These are phyloP conservation scores for Mollisia scopiformis DNA, from an alignment of 2,329 filamentous ascomycete genomes.

Conservation along the genomic window DNA sequence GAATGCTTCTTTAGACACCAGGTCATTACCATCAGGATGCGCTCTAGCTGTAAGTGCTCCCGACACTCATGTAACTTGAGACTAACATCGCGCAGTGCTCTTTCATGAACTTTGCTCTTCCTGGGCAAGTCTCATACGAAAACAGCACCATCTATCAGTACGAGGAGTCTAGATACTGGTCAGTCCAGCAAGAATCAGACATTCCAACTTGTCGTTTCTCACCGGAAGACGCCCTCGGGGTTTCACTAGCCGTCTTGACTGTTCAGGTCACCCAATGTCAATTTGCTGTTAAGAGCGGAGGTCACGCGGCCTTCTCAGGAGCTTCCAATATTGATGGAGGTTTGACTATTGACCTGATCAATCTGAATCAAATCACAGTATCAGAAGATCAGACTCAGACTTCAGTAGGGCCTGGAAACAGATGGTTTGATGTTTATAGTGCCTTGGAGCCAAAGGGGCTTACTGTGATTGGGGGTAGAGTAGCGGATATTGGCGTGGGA, in stretches of 20 bases:
- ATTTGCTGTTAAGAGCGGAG: conserved; percentile 31
- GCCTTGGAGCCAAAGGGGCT: conserved; percentile 37
- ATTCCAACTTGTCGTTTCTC: conserved; percentile 27
- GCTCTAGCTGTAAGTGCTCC: background rate
- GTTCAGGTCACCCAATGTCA: conserved; percentile 18
- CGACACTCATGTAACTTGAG: background rate
- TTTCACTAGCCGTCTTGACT: conserved; percentile 22
- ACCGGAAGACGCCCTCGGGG: conserved; percentile 20
- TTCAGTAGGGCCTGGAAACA: conserved; percentile 40
- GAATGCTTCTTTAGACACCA: conserved; percentile 3
- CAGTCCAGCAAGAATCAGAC: conserved; percentile 19
- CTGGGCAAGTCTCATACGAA: conserved; percentile 23
- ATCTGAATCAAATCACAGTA: conserved; percentile 29
- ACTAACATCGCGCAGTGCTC: conserved; percentile 14
- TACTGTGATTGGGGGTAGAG: conserved; percentile 43
- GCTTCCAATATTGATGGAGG: conserved; percentile 54
- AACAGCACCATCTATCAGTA: conserved; percentile 16
- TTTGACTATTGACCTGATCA: conserved; percentile 50
- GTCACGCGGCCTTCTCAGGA: conserved; percentile 40
- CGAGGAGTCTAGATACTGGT: conserved; percentile 37
- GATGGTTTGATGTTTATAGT: conserved; percentile 44
- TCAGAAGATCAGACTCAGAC: conserved; percentile 33
- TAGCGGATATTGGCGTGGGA: conserved; percentile 27
- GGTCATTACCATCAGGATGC: background rate
- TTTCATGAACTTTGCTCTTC: conserved; percentile 17